These are phyloP conservation scores for Schizosaccharomyces osmophilus DNA, from an alignment of 805 yeast genomes.

Conservation along the genomic window DNA sequence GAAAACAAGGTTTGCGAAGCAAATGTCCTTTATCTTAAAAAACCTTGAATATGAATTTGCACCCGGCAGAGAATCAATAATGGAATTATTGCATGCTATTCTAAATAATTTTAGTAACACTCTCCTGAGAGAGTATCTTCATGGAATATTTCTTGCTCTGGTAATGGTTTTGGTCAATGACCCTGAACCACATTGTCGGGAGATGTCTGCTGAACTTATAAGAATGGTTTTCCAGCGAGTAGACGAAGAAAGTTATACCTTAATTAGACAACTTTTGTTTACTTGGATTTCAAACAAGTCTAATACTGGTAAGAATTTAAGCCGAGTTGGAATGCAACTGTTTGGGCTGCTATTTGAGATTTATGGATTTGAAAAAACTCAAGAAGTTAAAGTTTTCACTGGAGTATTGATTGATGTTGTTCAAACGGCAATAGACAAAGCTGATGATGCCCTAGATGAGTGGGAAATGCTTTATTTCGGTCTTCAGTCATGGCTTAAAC, in stretches of 20 bases:
- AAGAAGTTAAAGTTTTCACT: background rate
- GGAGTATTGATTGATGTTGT: background rate
- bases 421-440: background rate
- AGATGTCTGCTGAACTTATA: conserved; percentile 48
- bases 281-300: conserved; percentile 4
- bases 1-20: conserved; percentile 56
- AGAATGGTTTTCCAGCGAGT: conserved; percentile 28
- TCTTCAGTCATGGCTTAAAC: conserved; percentile 20
- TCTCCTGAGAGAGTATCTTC: conserved; percentile 25
- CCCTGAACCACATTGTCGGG: conserved; percentile 54
- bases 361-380: background rate
- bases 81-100: conserved; percentile 60
- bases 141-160: conserved; percentile 63
- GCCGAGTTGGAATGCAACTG: background rate
- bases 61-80: conserved; percentile 66
- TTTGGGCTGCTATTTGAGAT: background rate
- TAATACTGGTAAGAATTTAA: background rate
- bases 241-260: conserved; percentile 13
- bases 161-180: conserved; percentile 60
- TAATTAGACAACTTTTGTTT: conserved; percentile 5
- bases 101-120: conserved; percentile 39
- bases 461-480: conserved; percentile 66
- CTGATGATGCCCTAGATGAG: background rate
- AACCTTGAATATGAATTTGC: conserved; percentile 69
- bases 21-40: conserved; percentile 52